Evolutionary conservation across 768 basidiomycete genomes (phyloP).

Genomic region (Tylopilus sp.): DNA sequence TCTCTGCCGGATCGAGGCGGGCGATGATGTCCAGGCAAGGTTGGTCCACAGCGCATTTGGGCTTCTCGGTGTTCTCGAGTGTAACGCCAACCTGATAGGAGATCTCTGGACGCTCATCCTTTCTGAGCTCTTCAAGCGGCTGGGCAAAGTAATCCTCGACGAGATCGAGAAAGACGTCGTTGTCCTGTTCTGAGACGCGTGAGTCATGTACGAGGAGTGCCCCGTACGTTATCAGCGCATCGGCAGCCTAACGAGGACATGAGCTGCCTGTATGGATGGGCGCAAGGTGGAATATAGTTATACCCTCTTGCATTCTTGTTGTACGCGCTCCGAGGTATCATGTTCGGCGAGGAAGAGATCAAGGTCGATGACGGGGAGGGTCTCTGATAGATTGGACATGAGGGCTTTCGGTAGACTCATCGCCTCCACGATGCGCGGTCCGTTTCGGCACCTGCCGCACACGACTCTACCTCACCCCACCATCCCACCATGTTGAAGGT

Average conservation of each 20-base stretch:
- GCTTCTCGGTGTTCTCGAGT: constrained; percentile 94
- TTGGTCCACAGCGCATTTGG: constrained; percentile 79
- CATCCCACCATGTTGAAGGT: constrained; percentile 44
- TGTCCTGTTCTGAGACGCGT: constrained; percentile 79
- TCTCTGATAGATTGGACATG: constrained; percentile 41
- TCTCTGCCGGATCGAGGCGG: constrained; percentile 67
- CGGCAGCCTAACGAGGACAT: constrained; percentile 55
- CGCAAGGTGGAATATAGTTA: not conserved
- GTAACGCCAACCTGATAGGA: constrained; percentile 94
- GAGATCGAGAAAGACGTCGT: constrained; percentile 78
- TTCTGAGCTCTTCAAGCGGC: constrained; percentile 52
- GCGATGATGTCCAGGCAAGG: constrained; percentile 81
- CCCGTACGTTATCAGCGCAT: constrained; percentile 79
- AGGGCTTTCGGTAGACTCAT: constrained; percentile 10
- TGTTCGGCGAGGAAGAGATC: constrained; percentile 60
- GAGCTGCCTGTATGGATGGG: not conserved
- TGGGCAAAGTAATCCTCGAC: constrained; percentile 94
- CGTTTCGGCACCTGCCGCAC: constrained; percentile 30
- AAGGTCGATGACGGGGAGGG: constrained; percentile 74
- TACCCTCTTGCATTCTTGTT: constrained; percentile 67
- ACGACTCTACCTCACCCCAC: constrained; percentile 22
- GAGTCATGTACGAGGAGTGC: constrained; percentile 85
- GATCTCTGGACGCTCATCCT: constrained; percentile 81
- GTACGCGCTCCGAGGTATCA: constrained; percentile 43
- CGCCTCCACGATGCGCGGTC: not conserved